Evolutionary conservation across 768 basidiomycete species (phyloP).

Genomic region (Leccinum sublutescens): DNA sequence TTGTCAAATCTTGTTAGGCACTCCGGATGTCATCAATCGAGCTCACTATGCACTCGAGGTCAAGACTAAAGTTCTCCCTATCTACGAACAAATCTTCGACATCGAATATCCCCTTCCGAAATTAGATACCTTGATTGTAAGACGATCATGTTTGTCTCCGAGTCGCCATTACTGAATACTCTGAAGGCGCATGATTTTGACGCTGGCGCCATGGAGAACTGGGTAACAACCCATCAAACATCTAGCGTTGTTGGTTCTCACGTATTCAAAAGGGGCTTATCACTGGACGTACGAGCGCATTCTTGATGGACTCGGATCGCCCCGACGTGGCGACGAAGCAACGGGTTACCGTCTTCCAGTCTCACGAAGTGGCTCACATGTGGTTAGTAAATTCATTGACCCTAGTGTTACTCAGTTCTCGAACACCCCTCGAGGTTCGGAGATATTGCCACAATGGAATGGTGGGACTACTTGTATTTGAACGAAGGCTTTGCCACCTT

Average conservation of each 20-base stretch:
- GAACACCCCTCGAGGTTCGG: constrained; percentile 61
- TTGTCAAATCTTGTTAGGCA: constrained; percentile 46
- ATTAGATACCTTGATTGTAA: constrained; percentile 85
- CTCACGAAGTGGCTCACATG: constrained; percentile 87
- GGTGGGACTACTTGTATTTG: constrained; percentile 85
- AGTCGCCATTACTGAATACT: neutral
- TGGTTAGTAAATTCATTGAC: constrained; percentile 43
- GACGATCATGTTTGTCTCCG: constrained; percentile 21
- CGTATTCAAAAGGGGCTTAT: constrained; percentile 64
- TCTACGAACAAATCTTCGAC: constrained; percentile 93
- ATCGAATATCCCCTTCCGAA: constrained; percentile 93
- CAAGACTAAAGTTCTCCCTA: constrained; percentile 73
- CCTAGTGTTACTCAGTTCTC: neutral
- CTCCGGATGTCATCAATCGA: constrained; percentile 78
- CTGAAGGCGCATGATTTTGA: constrained; percentile 81
- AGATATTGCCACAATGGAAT: constrained; percentile 90
- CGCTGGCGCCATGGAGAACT: constrained; percentile 92
- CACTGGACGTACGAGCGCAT: constrained; percentile 80
- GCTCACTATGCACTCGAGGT: constrained; percentile 87
- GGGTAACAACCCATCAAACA: constrained; percentile 39
- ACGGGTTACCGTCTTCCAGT: constrained; percentile 71
- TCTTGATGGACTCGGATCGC: constrained; percentile 76
- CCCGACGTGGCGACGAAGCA: constrained; percentile 75
- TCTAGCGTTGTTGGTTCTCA: constrained; percentile 4
- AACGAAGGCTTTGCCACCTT: constrained; percentile 90